Conservation (phyloP, 345 rosid genomes). For the Carallia pectinifolia region DNA sequence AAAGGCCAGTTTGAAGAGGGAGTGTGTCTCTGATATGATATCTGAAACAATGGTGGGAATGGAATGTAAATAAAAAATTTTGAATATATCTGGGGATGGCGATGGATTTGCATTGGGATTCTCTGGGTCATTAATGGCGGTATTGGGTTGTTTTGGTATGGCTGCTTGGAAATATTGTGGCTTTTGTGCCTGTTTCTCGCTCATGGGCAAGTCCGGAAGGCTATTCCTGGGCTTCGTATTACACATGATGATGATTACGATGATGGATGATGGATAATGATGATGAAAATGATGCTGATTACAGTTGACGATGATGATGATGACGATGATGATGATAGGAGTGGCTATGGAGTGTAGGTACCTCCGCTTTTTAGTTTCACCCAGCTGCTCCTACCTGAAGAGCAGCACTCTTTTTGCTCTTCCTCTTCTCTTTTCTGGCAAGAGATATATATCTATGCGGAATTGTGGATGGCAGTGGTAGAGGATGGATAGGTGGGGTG, state of each 20-base stretch:
- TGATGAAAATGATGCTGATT: not conserved
- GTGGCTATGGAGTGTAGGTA: not conserved
- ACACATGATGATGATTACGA: constrained; percentile 47
- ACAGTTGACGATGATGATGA: not conserved
- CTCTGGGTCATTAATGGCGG: constrained; percentile 25
- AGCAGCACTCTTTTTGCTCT: constrained; percentile 28
- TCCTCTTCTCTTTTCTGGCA: too few species aligned
- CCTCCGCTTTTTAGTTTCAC: not conserved
- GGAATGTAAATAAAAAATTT: not conserved
- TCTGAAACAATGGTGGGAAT: constrained; percentile 32
- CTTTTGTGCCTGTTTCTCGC: constrained; percentile 37
- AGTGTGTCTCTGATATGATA: constrained; percentile 52
- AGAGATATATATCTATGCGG: not conserved
- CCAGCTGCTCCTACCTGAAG: constrained; percentile 45
- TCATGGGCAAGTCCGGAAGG: constrained; percentile 17
- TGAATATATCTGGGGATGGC: not conserved
- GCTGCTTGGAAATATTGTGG: constrained; percentile 34
- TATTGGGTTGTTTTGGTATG: constrained; percentile 40
- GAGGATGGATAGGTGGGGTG: constrained; percentile 19
- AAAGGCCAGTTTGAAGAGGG: constrained; percentile 68
- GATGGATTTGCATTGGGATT: constrained; percentile 3
- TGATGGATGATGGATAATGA: not conserved
- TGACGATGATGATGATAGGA: not conserved
- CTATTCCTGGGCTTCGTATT: constrained; percentile 34
- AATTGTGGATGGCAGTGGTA: not conserved